A percentile compares a stretch with the other conserved stretches of the same genome.
These are phyloP conservation scores for Scenedesmus sp. DNA, from an alignment of 163 green algal genomes.

Conservation along the genomic window DNA sequence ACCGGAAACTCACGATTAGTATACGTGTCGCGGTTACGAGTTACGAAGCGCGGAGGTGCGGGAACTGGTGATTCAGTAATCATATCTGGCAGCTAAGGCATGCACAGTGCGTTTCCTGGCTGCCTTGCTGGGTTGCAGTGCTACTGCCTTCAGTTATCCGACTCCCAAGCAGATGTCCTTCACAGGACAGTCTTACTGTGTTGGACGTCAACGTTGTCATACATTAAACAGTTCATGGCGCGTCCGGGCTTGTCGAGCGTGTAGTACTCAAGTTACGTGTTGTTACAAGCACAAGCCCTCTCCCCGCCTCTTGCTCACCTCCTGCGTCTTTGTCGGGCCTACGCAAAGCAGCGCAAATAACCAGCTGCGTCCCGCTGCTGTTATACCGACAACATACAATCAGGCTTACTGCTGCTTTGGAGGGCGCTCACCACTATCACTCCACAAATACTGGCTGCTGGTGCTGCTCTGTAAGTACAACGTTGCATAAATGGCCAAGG, in stretches of 20 bases:
- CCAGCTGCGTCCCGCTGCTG: background rate
- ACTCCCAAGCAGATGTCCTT: too few relatives aligned
- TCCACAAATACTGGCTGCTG: background rate
- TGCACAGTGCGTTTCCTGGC: background rate
- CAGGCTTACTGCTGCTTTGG: background rate
- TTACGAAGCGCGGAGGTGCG: background rate
- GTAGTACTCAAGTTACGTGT: too few relatives aligned
- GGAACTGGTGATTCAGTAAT: background rate
- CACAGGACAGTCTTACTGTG: too few relatives aligned
- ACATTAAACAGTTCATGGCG: too few relatives aligned
- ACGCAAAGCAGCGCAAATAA: too few relatives aligned
- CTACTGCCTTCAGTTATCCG: too few relatives aligned
- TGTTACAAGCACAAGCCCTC: too few relatives aligned
- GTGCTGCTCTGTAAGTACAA: background rate
- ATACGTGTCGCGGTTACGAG: background rate
- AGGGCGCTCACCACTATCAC: background rate
- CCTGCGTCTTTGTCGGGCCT: background rate
- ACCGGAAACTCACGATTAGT: background rate
- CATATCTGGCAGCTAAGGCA: background rate
- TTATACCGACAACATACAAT: background rate
- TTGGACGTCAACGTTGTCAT: too few relatives aligned
- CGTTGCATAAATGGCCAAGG: background rate
- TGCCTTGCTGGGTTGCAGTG: too few relatives aligned
- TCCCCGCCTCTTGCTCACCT: background rate
- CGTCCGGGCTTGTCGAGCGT: too few relatives aligned